Evolutionary conservation across 345 rosid genomes (phyloP).

Genomic region (Boechera divaricarpa): DNA sequence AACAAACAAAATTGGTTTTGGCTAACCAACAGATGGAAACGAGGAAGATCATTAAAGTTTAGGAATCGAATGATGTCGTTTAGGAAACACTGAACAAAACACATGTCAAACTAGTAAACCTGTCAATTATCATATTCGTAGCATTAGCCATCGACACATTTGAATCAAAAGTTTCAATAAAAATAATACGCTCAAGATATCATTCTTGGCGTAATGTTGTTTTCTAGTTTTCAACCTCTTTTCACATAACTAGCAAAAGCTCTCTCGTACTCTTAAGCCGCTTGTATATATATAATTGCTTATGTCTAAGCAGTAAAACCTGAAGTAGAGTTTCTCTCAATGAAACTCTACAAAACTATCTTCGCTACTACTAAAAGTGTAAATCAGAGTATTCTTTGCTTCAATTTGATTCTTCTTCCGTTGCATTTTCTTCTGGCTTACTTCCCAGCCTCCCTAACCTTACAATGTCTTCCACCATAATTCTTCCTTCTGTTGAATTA

Average conservation of each 20-base stretch:
- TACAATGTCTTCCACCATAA: constrained; percentile 93
- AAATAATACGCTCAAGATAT: background rate
- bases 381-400: background rate
- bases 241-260: constrained; percentile 14
- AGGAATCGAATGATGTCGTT: background rate
- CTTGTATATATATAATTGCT: constrained; percentile 19
- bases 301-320: constrained; percentile 19
- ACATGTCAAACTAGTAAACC: background rate
- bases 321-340: constrained; percentile 30
- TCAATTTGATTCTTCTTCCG: constrained; percentile 51
- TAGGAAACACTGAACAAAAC: background rate
- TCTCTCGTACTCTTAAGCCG: background rate
- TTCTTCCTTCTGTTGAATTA: constrained; percentile 77
- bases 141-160: background rate
- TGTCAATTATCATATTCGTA: background rate
- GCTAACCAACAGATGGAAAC: background rate
- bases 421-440: constrained; percentile 58
- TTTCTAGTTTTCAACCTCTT: background rate
- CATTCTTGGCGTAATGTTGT: background rate
- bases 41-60: background rate
- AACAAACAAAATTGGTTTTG: background rate
- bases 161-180: background rate
- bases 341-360: constrained; percentile 2
- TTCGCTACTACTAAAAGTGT: constrained; percentile 8
- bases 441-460: constrained; percentile 84